Base-by-base conservation (phyloP, 2,329 filamentous ascomycete species). In the Colletotrichum siamense region DNA sequence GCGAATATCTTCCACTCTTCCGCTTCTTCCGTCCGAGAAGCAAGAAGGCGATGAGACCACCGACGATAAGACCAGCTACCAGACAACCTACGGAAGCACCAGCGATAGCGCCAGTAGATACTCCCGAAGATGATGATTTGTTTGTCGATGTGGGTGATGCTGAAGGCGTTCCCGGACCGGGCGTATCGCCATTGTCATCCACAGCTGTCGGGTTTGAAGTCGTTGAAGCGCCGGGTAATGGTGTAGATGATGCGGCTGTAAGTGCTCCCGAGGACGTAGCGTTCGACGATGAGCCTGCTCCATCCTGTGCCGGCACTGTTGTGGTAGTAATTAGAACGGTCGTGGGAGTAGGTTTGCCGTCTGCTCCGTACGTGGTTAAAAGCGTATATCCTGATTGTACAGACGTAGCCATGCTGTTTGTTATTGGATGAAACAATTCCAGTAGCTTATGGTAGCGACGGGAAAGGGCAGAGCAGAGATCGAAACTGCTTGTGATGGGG, bases 1-100 rank as follows among this genome's bases (percentile, higher is more conserved):
- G 49, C 82, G 81, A 5, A 80, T 80, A 1, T 9, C 22, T 52
- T 9, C 8, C 10, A 30, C 22, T 12, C 18, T 55, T 39, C 13
- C 22, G 34, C 10, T 36, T 26, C 16, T 62, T 67, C 26, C 59
- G 39, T 10, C 61, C 49, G 9, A 71, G 24, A 6, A 75, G 8
- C 13, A 71, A 26, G 26, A 70, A 65, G 16, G 62, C 72, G 9
- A n/a, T 59, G 6, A 75, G 26, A 12, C 22, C 49, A 6, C 72
- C 72, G n/a, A 75, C 6, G 15, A 67, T 12, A 4, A 71, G 26
- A 2, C 72, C 72, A 1, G 52, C 67, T 9, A 75, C 1, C 4
- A 71, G 61, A 6, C 72, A 75, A 8, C 72, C 72, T 12, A 71
- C 30, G 8, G 72, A 44, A 16, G 68, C 36, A 9, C 72, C 72